Conservation (phyloP, 495 filamentous ascomycete species). For the Aspergillus coremiiformis region DNA sequence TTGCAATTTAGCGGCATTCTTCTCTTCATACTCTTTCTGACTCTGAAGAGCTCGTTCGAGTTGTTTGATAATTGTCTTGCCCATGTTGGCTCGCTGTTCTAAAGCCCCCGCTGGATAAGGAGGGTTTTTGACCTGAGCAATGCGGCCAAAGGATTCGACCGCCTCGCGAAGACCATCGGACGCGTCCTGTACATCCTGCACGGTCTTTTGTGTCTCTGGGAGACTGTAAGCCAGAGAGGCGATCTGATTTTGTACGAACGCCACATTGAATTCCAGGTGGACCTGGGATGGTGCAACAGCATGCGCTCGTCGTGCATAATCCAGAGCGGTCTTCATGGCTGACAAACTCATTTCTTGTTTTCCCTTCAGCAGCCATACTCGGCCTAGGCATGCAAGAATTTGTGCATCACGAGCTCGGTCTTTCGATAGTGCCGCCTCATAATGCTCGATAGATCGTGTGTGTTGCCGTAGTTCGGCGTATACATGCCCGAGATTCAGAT, state of each 20-base stretch:
- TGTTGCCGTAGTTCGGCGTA: constrained; percentile 86
- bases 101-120: constrained; percentile 86
- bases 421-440: constrained; percentile 81
- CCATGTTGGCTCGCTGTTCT: constrained; percentile 95
- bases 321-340: constrained; percentile 80
- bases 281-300: constrained; percentile 71
- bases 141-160: constrained; percentile 71
- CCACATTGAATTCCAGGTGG: constrained; percentile 94
- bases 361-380: constrained; percentile 86
- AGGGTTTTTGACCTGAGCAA: constrained; percentile 73
- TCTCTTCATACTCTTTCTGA: constrained; percentile 87
- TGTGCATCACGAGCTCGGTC: constrained; percentile 70
- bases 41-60: constrained; percentile 73
- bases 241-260: constrained; percentile 92
- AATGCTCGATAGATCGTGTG: constrained; percentile 80
- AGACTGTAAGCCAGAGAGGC: constrained; percentile 72
- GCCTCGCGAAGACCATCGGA: constrained; percentile 80
- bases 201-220: constrained; percentile 63
- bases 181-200: constrained; percentile 72
- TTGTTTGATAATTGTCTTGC: constrained; percentile 85
- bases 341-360: constrained; percentile 69
- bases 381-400: constrained; percentile 83
- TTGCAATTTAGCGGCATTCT: constrained; percentile 76
- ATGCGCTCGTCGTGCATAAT: constrained; percentile 80
- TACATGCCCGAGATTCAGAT: constrained; percentile 86